Evolutionary conservation across 2,329 filamentous ascomycete species (phyloP).

Genomic region (Chaetomium sp.): DNA sequence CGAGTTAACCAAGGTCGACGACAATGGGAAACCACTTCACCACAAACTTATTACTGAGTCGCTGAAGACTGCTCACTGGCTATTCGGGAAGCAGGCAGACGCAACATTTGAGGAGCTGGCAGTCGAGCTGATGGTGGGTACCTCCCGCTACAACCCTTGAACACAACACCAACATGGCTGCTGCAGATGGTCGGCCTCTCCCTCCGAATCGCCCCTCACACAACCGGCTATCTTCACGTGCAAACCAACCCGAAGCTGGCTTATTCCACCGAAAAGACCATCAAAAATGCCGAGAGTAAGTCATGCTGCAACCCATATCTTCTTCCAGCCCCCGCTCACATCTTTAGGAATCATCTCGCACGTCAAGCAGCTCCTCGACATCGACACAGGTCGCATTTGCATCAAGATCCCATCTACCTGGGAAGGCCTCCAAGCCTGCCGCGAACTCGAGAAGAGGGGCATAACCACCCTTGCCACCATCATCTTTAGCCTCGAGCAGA

Average conservation of each 20-base stretch:
- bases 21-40: slow-evolving; percentile 43
- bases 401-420: slow-evolving; percentile 67
- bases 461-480: slow-evolving; percentile 65
- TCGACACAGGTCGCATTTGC: slow-evolving; percentile 55
- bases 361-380: slow-evolving; percentile 47
- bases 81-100: slow-evolving; percentile 39
- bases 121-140: slow-evolving; percentile 55
- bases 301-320: background rate
- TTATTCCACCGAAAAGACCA: slow-evolving; percentile 52
- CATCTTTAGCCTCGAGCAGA: slow-evolving; percentile 64
- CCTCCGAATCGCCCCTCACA: slow-evolving; percentile 51
- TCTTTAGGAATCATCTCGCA: slow-evolving; percentile 53
- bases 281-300: slow-evolving; percentile 55
- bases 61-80: slow-evolving; percentile 40
- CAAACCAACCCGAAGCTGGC: slow-evolving; percentile 61
- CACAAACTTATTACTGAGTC: slow-evolving; percentile 43
- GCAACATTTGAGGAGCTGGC: slow-evolving; percentile 51
- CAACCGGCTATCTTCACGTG: slow-evolving; percentile 58
- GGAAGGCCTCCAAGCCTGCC: slow-evolving; percentile 64
- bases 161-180: background rate
- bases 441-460: slow-evolving; percentile 52
- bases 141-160: background rate
- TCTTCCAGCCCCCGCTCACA: background rate
- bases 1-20: slow-evolving; percentile 45
- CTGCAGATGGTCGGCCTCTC: slow-evolving; percentile 58